Base-by-base conservation (phyloP, 2,329 filamentous ascomycete genomes). In the Cercospora sojina region DNA sequence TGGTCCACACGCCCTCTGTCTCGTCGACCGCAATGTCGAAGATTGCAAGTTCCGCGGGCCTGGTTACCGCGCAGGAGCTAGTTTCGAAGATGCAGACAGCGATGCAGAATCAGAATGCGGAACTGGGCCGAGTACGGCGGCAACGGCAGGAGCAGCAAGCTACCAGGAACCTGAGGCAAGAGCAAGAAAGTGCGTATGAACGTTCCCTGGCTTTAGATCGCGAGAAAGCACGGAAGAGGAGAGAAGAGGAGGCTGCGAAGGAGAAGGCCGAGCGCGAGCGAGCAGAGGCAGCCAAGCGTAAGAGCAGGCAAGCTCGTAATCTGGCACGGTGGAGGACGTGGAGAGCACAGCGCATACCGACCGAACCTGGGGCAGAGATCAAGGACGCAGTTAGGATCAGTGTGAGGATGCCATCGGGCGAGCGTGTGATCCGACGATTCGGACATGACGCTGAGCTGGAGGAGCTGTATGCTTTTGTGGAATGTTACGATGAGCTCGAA, bases 181-280 rank as follows among this genome's bases (percentile, higher is more conserved):
- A 97, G 78, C 95, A 99, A 77, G 93, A 98, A 77, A 91, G 88
- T 9, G 95, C 95, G 0, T 99, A 99, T 78, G 93, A 99, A 80
- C 88, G 93, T 68, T 96, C 92, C 0, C 83, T 99, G 31, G 94
- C 93, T 9, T 88, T 89, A 67, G 95, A 99, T 79, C 85, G 93
- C 43, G 93, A 97, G 78, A 89, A 94, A 20, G 91, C 91, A 0
- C 85, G 91, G 32, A 87, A 90, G 77, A 87, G 87, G 76, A 86
- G 86, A 59, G 93, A 96, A 77, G 92, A 90, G 2, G 92, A 92
- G 68, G 85, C 84, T n/a, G 83, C 81, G 43, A 80, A 79, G 65
- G 86, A 86, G 20, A 86, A 86, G 0, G 84, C 83, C 31, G 91
- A 90, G 18, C 86, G 86, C 29, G 89, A 89, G 69, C 90, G 88